A percentile compares a stretch with the other conserved stretches of the same genome.
phyloP scores from a whole-genome alignment of 2,329 filamentous ascomycete species.

The Metarhizium sp. region DNA sequence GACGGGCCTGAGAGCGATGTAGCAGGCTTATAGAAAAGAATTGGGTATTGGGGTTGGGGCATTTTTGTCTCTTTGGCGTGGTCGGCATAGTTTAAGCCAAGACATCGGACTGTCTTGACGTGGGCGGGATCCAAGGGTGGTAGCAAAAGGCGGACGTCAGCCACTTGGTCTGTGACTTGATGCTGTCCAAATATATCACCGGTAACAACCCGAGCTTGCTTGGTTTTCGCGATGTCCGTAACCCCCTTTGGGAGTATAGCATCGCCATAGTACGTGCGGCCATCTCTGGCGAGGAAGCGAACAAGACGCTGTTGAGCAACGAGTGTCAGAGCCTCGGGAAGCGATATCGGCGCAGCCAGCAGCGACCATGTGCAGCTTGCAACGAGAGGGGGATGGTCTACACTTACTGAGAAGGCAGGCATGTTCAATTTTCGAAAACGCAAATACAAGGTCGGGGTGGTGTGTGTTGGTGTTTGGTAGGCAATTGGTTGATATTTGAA shows the following conservation, averaged over 20 bases:
- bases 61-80: conserved; percentile 63
- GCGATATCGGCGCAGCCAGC: too few species aligned
- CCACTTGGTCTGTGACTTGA: conserved; percentile 50
- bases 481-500: too few species aligned
- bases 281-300: conserved; percentile 64
- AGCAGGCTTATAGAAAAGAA: conserved; percentile 57
- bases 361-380: neutral
- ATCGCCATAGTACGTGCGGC: conserved; percentile 63
- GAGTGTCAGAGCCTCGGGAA: neutral
- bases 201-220: conserved; percentile 50
- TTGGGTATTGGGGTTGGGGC: conserved; percentile 59
- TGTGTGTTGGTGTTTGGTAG: too few species aligned
- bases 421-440: neutral
- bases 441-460: too few species aligned
- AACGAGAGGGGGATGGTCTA: neutral
- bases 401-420: conserved; percentile 1
- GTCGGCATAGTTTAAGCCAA: conserved; percentile 63
- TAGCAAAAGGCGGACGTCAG: conserved; percentile 47
- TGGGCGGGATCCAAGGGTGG: conserved; percentile 54
- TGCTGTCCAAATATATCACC: conserved; percentile 59
- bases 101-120: conserved; percentile 56
- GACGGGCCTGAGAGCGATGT: conserved; percentile 56
- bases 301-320: conserved; percentile 49
- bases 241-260: conserved; percentile 55
- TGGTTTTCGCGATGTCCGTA: conserved; percentile 51